Base-by-base conservation (phyloP, 257 asterid species). In the Rubia yunnanensis region DNA sequence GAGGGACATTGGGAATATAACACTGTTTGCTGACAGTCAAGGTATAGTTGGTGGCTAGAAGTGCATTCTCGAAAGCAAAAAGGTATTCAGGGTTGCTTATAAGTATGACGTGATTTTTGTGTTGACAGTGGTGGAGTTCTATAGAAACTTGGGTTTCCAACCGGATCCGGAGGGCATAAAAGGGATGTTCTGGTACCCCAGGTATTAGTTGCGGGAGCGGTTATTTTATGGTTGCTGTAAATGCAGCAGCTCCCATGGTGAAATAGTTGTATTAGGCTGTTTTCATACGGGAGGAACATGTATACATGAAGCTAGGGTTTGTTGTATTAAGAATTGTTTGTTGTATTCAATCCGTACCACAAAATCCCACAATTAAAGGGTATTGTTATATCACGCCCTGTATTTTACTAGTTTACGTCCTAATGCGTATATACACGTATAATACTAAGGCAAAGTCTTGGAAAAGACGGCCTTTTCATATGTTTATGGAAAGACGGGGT, bases 151-250 rank as follows among this genome's bases (percentile, higher is more conserved):
- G 17, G 99, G 96, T 27, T 94, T 94, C 52, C 84, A 88, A 71
- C 76, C 97, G 18, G 99, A 92, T 55, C 99, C 97, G 0, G 99
- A 89, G 82, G 99, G 99, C 70, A 94, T 94, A 54, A 94, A 94
- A 77, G 96, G 99, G 20, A 94, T 94, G 99, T 94, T 94, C 73
- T 94, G 99, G 99, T 84, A 89, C 82, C 96, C 96, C 3, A 88
- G 81, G 80, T 83, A 82, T 69, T 82, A 86, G 77, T 23, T 67
- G 23, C 60, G 26, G 32, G n/a, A n/a, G n/a, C n/a, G n/a, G n/a
- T n/a, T n/a, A n/a, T n/a, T n/a, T n/a, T n/a, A n/a, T n/a, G n/a
- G n/a, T n/a, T n/a, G n/a, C n/a, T 48, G 4, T 13, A 3, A 41
- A 1, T 41, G 49, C 11, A 18, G 27, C 57, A 20, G 4, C n/a